Evolutionary conservation across 2,329 filamentous ascomycete species (phyloP).

Genomic region (Aaosphaeria pasadenensis): DNA sequence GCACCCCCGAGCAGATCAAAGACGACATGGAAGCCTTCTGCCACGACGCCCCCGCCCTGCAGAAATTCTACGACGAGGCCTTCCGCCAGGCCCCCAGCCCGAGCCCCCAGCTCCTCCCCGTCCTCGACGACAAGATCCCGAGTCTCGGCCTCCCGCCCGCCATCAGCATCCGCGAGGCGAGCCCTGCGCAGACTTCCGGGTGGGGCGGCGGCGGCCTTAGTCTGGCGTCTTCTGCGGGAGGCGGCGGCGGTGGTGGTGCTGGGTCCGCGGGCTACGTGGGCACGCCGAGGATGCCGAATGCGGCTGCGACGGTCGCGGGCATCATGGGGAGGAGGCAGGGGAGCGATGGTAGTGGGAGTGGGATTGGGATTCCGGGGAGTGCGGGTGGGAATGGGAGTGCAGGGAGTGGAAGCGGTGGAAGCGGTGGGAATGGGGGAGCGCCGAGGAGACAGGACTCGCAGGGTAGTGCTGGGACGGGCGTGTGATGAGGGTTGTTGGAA

Average conservation of each 20-base stretch:
- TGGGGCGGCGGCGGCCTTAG: conserved; percentile 18
- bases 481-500: neutral
- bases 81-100: conserved; percentile 35
- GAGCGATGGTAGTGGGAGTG: conserved; percentile 18
- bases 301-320: neutral
- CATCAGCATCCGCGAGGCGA: conserved; percentile 34
- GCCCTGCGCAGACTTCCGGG: conserved; percentile 20
- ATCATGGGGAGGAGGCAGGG: conserved; percentile 30
- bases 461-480: conserved; percentile 15
- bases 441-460: conserved; percentile 24
- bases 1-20: conserved; percentile 41
- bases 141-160: conserved; percentile 42
- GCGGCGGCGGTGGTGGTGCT: conserved; percentile 3
- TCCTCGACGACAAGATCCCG: conserved; percentile 40
- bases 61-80: conserved; percentile 42
- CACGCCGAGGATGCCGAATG: too few species aligned
- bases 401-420: conserved; percentile 9
- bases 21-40: conserved; percentile 46
- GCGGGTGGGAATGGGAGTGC: conserved; percentile 13
- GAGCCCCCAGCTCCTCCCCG: conserved; percentile 36
- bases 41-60: conserved; percentile 36
- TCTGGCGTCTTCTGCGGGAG: conserved; percentile 6
- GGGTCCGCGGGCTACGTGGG: neutral
- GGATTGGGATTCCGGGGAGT: conserved; percentile 5
- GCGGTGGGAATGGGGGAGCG: conserved; percentile 9